These are phyloP conservation scores for Serendipita indica DNA, from an alignment of 768 basidiomycete species.

Conservation along the genomic window DNA sequence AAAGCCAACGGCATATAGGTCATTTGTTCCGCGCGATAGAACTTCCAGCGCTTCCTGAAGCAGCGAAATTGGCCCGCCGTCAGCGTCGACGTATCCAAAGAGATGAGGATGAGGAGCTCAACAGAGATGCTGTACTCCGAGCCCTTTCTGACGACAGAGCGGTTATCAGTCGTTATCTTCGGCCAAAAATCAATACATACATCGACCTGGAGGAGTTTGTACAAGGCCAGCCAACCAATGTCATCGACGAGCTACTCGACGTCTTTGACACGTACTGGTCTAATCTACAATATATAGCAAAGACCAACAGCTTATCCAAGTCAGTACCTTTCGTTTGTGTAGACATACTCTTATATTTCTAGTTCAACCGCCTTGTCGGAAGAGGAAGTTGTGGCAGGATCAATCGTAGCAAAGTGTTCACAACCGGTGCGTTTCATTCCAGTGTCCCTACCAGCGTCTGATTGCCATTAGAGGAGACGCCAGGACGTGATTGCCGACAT, in stretches of 20 bases:
- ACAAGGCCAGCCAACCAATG: neutral
- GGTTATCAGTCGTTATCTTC: neutral
- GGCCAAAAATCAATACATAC: slow-evolving; percentile 8
- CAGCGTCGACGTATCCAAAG: slow-evolving; percentile 17
- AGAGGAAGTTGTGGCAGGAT: slow-evolving; percentile 60
- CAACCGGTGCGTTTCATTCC: slow-evolving; percentile 36
- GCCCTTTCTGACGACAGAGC: neutral
- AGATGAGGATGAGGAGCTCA: neutral
- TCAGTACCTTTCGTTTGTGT: neutral
- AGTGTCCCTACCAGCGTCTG: too few relatives aligned
- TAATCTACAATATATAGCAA: slow-evolving; percentile 56
- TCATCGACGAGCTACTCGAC: slow-evolving; percentile 1
- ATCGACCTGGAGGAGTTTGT: neutral
- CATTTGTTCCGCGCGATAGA: slow-evolving; percentile 49
- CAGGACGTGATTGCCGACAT: slow-evolving; percentile 38
- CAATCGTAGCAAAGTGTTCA: slow-evolving; percentile 55
- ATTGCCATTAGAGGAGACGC: too few relatives aligned
- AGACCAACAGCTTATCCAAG: slow-evolving; percentile 29
- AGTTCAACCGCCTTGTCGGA: slow-evolving; percentile 45
- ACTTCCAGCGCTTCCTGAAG: slow-evolving; percentile 23
- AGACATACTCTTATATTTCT: slow-evolving; percentile 36
- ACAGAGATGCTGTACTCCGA: neutral
- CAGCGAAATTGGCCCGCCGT: slow-evolving; percentile 14
- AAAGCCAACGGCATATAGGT: slow-evolving; percentile 56
- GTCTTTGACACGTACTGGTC: slow-evolving; percentile 41